These are phyloP conservation scores for Paramecium octaurelia DNA, from an alignment of 73 alveolate genomes.

Conservation along the genomic window DNA sequence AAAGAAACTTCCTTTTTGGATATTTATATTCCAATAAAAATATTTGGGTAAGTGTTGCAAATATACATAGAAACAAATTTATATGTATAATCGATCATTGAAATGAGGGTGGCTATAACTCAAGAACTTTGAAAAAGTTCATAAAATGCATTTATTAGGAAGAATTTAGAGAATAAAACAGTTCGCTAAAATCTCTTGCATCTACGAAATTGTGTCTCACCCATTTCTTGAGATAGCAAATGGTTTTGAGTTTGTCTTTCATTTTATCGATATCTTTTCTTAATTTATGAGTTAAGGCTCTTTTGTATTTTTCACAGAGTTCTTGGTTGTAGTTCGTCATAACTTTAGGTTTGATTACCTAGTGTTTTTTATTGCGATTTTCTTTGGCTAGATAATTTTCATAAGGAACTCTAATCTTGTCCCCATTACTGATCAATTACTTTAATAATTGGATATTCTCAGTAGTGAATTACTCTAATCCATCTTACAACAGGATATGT, in stretches of 20 bases:
- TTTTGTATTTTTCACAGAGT: not conserved
- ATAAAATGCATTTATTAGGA: not conserved
- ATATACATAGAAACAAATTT: not conserved
- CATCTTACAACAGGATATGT: not conserved
- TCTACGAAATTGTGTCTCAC: not conserved
- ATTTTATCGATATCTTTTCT: constrained; percentile 16
- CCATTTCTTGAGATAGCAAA: constrained; percentile 19
- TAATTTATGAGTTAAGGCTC: not conserved
- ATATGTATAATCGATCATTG: not conserved
- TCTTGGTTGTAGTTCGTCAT: not conserved
- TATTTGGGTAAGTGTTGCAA: not conserved
- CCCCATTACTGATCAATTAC: not conserved
- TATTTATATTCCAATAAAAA: not conserved
- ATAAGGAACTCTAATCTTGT: not conserved
- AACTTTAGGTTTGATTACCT: not conserved
- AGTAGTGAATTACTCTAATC: not conserved
- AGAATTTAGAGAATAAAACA: not conserved
- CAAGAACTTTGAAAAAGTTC: constrained; percentile 10
- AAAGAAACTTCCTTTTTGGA: not conserved
- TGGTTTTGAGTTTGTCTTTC: constrained; percentile 12
- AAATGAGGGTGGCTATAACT: constrained; percentile 11
- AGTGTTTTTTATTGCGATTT: not conserved
- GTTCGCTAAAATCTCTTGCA: not conserved
- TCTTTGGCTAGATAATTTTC: not conserved
- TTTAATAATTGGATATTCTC: not conserved